Evolutionary conservation across 2,329 filamentous ascomycete genomes (phyloP), one percentile per base, ranked within the genome.

Genomic region (Colletotrichum liaoningense): DNA sequence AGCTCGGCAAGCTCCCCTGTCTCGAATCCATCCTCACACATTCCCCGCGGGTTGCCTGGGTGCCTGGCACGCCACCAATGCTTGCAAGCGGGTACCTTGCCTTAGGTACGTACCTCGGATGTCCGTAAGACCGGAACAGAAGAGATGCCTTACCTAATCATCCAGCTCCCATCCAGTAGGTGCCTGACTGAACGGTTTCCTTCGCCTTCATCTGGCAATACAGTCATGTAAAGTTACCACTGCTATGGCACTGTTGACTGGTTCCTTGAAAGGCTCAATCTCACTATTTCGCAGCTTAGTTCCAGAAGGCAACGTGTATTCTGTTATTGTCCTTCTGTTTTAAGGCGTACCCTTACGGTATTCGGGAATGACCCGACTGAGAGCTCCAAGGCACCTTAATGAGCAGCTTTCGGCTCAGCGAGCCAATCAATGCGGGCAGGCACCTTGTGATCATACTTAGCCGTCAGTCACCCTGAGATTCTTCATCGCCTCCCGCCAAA

Each of bases 1-100:
- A 65, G 63, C 63, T 65, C 33, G 60, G 63, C 22, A 33, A 57
- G 63, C 33, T 65, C 55, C 63, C 63, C 52, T 56, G 52, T 65
- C 63, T 65, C 52, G 60, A 63, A 63, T 63, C 7, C 38, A 19
- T 42, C 16, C 38, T 7, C 38, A 46, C 42, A 24, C 42, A 65
- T 56, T 28, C 33, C 52, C 63, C 62, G 49, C 49, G 59, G 22
- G 46, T 63, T 63, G 62, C 62, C 62, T 63, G 30, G 11, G 33
- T 35, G 62, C 30, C 63, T 56, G 28, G 46, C 49, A 56, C 62
- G 30, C 63, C 49, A 65, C 49, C 33, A 56, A 46, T 57, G 52
- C 63, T 24, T 11, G 12, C 24, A n/a, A 35, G 63, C 52, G 33
- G 63, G 63, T 65, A 56, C 63, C 63, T 56, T 26, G 22, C 49